phyloP scores from a whole-genome alignment of 495 filamentous ascomycete genomes.

The Neurospora sublineolata region DNA sequence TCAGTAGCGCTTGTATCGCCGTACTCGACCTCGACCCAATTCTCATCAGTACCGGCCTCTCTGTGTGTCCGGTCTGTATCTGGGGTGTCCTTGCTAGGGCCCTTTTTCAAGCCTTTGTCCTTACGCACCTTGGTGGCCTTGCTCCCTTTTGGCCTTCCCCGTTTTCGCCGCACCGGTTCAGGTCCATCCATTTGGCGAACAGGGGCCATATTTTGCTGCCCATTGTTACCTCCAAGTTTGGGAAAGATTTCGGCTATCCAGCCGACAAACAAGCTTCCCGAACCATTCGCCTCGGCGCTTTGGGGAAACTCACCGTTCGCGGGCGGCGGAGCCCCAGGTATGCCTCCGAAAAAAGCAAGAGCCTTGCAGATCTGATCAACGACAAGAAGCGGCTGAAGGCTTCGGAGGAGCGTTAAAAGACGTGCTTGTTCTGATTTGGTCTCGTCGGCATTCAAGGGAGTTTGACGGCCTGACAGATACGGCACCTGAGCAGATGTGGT shows the following conservation, averaged over 20 bases:
- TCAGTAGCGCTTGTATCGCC: conserved; percentile 5
- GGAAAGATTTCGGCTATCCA: conserved; percentile 50
- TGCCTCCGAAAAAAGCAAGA: conserved; percentile 46
- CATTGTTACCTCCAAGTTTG: conserved; percentile 21
- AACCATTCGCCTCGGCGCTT: conserved; percentile 42
- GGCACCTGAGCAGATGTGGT: not conserved
- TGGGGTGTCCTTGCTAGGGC: conserved; percentile 11
- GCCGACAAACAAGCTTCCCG: conserved; percentile 43
- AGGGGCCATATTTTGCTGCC: conserved; percentile 12
- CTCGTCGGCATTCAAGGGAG: conserved; percentile 32
- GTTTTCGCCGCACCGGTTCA: conserved; percentile 25
- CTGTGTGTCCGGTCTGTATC: not conserved
- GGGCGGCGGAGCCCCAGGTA: conserved; percentile 43
- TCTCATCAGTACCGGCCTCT: conserved; percentile 8
- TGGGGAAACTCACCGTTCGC: conserved; percentile 39
- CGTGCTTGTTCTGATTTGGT: conserved; percentile 45
- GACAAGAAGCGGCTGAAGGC: conserved; percentile 39
- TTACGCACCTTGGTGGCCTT: conserved; percentile 37
- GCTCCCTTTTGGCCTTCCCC: conserved; percentile 41
- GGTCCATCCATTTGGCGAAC: conserved; percentile 12
- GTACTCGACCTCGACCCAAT: conserved; percentile 21
- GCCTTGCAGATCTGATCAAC: conserved; percentile 49
- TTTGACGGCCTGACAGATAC: conserved; percentile 5
- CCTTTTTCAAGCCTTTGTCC: conserved; percentile 40
- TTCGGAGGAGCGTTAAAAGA: conserved; percentile 39